Evolutionary conservation across 805 yeast species (phyloP).

Genomic region (Candida gorgasii): DNA sequence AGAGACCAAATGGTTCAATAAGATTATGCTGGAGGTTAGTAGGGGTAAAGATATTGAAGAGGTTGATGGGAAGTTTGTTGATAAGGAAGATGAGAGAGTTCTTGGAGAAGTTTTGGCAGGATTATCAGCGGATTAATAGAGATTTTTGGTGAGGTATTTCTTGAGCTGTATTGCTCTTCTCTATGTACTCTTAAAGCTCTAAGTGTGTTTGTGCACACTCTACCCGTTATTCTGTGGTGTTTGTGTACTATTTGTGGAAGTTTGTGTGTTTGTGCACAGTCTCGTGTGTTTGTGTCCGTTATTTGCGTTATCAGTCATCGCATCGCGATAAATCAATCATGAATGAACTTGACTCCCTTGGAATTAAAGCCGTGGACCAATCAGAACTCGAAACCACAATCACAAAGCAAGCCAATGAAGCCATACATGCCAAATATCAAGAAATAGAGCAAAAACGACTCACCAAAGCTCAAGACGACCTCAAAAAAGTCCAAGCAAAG

Average conservation of each 20-base stretch:
- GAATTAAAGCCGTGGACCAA: conserved; percentile 70
- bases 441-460: conserved; percentile 77
- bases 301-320: not conserved
- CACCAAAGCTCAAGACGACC: conserved; percentile 58
- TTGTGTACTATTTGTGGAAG: too few relatives aligned
- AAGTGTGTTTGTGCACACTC: too few relatives aligned
- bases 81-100: conserved; percentile 19
- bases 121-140: not conserved
- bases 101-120: conserved; percentile 28
- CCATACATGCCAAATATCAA: conserved; percentile 58
- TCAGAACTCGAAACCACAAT: conserved; percentile 73
- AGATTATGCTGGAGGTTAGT: conserved; percentile 51
- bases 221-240: too few relatives aligned
- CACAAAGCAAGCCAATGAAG: conserved; percentile 65
- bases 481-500: conserved; percentile 45
- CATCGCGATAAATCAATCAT: not conserved
- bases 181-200: too few relatives aligned
- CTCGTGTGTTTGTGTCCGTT: too few relatives aligned
- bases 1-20: conserved; percentile 66
- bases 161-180: not conserved
- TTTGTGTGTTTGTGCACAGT: too few relatives aligned
- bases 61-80: conserved; percentile 23
- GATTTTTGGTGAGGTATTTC: not conserved
- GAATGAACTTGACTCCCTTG: conserved; percentile 23
- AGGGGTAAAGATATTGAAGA: conserved; percentile 22